Evolutionary conservation across 805 yeast genomes (phyloP).

Genomic region (Yueomyces sinensis): DNA sequence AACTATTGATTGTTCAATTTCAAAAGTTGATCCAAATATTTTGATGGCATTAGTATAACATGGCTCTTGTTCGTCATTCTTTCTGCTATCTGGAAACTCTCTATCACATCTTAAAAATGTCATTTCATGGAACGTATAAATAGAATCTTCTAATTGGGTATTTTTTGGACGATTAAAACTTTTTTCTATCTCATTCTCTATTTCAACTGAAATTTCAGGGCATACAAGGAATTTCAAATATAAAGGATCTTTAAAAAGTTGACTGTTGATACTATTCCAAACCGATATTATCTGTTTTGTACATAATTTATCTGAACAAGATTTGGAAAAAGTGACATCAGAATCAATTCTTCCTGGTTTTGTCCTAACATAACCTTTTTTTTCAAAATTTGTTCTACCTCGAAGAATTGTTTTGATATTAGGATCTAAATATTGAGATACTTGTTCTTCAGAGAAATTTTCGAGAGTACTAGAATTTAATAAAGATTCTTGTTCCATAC

Average conservation of each 20-base stretch:
- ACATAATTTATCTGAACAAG: conserved; percentile 79
- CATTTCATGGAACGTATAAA: neutral
- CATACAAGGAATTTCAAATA: conserved; percentile 37
- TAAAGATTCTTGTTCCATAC: conserved; percentile 33
- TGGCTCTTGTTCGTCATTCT: conserved; percentile 7
- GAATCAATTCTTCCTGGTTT: conserved; percentile 90
- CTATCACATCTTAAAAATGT: conserved; percentile 5
- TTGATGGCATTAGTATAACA: conserved; percentile 11
- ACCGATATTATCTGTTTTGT: conserved; percentile 47
- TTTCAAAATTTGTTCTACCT: conserved; percentile 50
- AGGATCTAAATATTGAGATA: conserved; percentile 17
- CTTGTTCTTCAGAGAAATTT: conserved; percentile 6
- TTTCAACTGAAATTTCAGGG: conserved; percentile 16
- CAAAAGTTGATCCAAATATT: conserved; percentile 2
- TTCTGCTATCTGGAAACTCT: conserved; percentile 11
- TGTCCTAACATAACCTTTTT: conserved; percentile 63
- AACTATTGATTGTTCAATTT: conserved; percentile 27
- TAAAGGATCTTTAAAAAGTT: conserved; percentile 18
- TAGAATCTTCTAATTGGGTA: neutral
- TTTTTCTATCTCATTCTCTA: conserved; percentile 2
- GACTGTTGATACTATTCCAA: conserved; percentile 33
- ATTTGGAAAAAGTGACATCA: conserved; percentile 55
- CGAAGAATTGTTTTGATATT: conserved; percentile 26
- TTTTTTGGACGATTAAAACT: neutral
- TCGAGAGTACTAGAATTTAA: conserved; percentile 1